These are phyloP conservation scores for Nitzschia putrida DNA, from an alignment of 108 stramenopile genomes.

Conservation along the genomic window DNA sequence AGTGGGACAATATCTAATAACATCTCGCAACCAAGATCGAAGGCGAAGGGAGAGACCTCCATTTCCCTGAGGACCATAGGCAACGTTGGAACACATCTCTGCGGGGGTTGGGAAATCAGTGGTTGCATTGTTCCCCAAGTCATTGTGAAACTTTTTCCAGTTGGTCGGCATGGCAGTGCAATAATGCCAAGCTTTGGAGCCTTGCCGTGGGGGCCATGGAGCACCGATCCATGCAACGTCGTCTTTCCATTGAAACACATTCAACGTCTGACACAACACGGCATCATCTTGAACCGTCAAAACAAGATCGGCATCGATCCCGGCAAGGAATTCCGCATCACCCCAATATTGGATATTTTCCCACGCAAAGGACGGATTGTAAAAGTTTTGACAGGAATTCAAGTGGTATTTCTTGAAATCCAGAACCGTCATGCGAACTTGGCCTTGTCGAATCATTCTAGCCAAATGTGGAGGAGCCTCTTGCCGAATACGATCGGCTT, in stretches of 20 bases:
- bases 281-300: slow-evolving; percentile 23
- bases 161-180: slow-evolving; percentile 3
- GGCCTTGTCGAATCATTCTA: slow-evolving; percentile 4
- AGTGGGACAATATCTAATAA: slow-evolving; percentile 13
- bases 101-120: background rate
- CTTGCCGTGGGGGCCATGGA: slow-evolving; percentile 2
- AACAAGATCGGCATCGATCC: slow-evolving; percentile 11
- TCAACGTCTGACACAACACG: slow-evolving; percentile 14
- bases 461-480: background rate
- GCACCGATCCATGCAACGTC: slow-evolving; percentile 18
- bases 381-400: slow-evolving; percentile 23
- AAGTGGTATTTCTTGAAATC: slow-evolving; percentile 10
- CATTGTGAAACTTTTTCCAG: slow-evolving; percentile 13
- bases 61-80: slow-evolving; percentile 19
- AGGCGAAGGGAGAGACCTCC: slow-evolving; percentile 13
- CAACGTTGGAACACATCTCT: slow-evolving; percentile 9
- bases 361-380: slow-evolving; percentile 16
- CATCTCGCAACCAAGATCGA: slow-evolving; percentile 13
- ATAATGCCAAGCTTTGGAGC: background rate
- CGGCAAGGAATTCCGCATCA: slow-evolving; percentile 3
- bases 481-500: background rate
- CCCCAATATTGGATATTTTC: slow-evolving; percentile 25
- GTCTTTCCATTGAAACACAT: slow-evolving; percentile 4
- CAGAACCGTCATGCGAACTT: slow-evolving; percentile 19
- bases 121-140: background rate